Conservation (phyloP, 106 monocot species). For the Apostasia shenzhenica region DNA sequence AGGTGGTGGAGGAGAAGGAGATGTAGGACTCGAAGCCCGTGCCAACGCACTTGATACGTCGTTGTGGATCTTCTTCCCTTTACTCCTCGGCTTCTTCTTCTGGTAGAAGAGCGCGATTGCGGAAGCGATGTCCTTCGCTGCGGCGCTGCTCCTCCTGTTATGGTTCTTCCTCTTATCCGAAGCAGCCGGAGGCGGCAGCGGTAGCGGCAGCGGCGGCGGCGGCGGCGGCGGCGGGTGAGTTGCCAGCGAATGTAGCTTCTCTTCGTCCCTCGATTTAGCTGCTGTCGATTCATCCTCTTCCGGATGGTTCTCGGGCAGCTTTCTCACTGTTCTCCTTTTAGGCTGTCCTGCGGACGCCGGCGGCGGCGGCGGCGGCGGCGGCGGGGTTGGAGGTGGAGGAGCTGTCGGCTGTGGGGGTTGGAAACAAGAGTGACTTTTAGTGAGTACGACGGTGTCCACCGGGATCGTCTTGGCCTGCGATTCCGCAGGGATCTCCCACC, state of each 20-base stretch:
- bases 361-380: constrained; percentile 22
- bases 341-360: neutral
- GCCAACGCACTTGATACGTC: constrained; percentile 6
- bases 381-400: constrained; percentile 6
- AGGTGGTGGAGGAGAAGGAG: constrained; percentile 17
- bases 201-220: constrained; percentile 22
- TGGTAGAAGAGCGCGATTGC: constrained; percentile 54
- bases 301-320: neutral
- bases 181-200: constrained; percentile 19
- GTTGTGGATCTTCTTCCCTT: constrained; percentile 22
- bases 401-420: constrained; percentile 5
- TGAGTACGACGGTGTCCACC: constrained; percentile 23
- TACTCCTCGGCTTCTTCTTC: constrained; percentile 50
- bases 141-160: constrained; percentile 31
- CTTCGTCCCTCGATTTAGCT: neutral
- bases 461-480: constrained; percentile 33
- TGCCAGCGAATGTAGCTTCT: neutral
- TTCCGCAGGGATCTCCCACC: neutral
- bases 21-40: neutral
- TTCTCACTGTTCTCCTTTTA: constrained; percentile 3
- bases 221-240: neutral
- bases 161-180: constrained; percentile 15
- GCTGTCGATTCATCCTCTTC: neutral
- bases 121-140: constrained; percentile 56
- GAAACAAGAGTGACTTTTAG: neutral